Evolutionary conservation across 257 asterid genomes (phyloP).

Genomic region (Schizonepeta tenuifolia): DNA sequence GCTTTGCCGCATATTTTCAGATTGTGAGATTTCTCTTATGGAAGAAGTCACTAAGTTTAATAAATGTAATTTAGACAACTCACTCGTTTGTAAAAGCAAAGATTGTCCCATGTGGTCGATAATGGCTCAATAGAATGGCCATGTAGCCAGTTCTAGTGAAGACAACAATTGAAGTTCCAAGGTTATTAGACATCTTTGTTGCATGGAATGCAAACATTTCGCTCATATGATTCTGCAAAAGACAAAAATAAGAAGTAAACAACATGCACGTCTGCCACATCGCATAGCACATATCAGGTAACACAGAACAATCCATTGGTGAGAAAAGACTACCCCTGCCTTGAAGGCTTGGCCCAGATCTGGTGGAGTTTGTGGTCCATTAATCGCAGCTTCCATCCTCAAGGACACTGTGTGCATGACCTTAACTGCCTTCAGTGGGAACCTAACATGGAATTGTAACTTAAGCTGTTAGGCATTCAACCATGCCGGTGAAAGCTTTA

Average conservation of each 20-base stretch:
- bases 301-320: background rate
- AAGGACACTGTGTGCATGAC: slow-evolving; percentile 96
- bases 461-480: slow-evolving; percentile 2
- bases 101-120: slow-evolving; percentile 88
- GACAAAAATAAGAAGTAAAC: slow-evolving; percentile 23
- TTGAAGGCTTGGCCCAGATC: slow-evolving; percentile 88
- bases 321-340: slow-evolving; percentile 48
- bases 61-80: slow-evolving; percentile 39
- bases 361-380: slow-evolving; percentile 63
- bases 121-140: slow-evolving; percentile 94
- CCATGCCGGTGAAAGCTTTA: background rate
- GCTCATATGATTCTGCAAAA: slow-evolving; percentile 90
- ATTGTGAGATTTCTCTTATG: background rate
- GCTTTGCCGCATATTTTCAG: background rate
- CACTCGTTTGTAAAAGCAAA: slow-evolving; percentile 97
- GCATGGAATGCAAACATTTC: slow-evolving; percentile 99
- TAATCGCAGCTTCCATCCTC: slow-evolving; percentile 84
- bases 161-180: slow-evolving; percentile 88
- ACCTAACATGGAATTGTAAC: slow-evolving; percentile 47
- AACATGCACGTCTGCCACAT: background rate
- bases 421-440: slow-evolving; percentile 89
- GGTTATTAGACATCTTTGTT: slow-evolving; percentile 93
- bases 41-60: background rate
- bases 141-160: slow-evolving; percentile 92
- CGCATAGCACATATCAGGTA: background rate